phyloP scores from a whole-genome alignment of 257 asterid genomes.

The Plectranthus barbatus region DNA sequence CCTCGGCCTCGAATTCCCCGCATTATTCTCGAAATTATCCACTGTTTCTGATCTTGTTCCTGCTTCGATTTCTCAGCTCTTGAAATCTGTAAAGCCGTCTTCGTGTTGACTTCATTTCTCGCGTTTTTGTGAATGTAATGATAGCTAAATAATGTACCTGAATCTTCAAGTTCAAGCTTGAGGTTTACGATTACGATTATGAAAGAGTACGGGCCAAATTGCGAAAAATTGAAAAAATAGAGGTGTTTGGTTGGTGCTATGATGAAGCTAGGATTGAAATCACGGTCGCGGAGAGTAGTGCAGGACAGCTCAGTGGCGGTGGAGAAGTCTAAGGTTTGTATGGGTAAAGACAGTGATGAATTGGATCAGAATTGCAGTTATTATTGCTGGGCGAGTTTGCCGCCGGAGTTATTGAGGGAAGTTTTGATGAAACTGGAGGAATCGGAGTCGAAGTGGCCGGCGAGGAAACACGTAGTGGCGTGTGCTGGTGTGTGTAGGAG shows the following conservation, averaged over 20 bases:
- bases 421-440: conserved; percentile 61
- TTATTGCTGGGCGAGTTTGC: conserved; percentile 64
- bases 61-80: neutral
- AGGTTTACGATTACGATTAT: neutral
- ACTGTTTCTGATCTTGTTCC: neutral
- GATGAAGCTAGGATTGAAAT: conserved; percentile 58
- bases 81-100: neutral
- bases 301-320: conserved; percentile 60
- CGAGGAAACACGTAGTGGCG: conserved; percentile 73
- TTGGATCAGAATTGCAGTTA: conserved; percentile 3
- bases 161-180: neutral
- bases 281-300: conserved; percentile 65
- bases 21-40: neutral
- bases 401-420: conserved; percentile 69
- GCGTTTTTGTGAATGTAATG: neutral
- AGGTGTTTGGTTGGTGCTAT: conserved; percentile 21
- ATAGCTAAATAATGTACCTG: neutral
- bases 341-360: conserved; percentile 11
- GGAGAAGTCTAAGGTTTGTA: conserved; percentile 26
- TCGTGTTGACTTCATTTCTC: conserved; percentile 6
- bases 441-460: conserved; percentile 62
- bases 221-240: neutral
- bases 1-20: conserved; percentile 5
- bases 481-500: conserved; percentile 83
- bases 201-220: conserved; percentile 1